These are phyloP conservation scores for Monosporozyma siamensis DNA, from an alignment of 805 yeast species.

Conservation along the genomic window DNA sequence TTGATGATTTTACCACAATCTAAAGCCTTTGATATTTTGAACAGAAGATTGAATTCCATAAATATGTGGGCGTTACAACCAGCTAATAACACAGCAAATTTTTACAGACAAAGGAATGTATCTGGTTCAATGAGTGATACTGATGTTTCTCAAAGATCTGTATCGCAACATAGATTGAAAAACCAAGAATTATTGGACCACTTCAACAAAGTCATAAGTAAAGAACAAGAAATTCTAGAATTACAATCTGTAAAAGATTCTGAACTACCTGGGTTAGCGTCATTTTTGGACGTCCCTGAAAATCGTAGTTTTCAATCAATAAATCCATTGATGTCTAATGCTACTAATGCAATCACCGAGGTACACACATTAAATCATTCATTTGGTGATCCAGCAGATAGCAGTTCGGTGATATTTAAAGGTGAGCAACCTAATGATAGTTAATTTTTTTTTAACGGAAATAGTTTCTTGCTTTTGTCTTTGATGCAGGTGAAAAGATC, in stretches of 20 bases:
- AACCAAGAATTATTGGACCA: constrained; percentile 25
- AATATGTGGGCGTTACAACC: constrained; percentile 24
- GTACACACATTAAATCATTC: constrained; percentile 3
- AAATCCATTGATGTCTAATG: constrained; percentile 2
- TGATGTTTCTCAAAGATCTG: constrained; percentile 18
- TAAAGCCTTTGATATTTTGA: constrained; percentile 73
- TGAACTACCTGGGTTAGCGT: constrained; percentile 6
- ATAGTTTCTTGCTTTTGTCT: neutral
- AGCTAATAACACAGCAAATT: neutral
- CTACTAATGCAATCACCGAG: constrained; percentile 2
- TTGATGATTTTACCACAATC: constrained; percentile 93
- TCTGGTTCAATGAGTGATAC: constrained; percentile 10
- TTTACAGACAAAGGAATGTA: constrained; percentile 7
- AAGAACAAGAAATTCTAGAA: constrained; percentile 1
- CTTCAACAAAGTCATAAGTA: constrained; percentile 15
- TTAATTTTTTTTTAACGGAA: neutral
- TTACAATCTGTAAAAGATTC: constrained; percentile 2
- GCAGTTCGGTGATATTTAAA: constrained; percentile 8
- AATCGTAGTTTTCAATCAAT: constrained; percentile 3
- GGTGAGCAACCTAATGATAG: neutral
- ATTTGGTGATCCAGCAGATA: constrained; percentile 7
- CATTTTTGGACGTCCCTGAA: constrained; percentile 8
- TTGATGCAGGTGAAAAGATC: neutral
- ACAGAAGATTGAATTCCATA: constrained; percentile 53
- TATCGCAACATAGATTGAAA: constrained; percentile 21